Evolutionary conservation across 192 early-diverging fungal genomes (phyloP).

Genomic region (Coemansia sp.): DNA sequence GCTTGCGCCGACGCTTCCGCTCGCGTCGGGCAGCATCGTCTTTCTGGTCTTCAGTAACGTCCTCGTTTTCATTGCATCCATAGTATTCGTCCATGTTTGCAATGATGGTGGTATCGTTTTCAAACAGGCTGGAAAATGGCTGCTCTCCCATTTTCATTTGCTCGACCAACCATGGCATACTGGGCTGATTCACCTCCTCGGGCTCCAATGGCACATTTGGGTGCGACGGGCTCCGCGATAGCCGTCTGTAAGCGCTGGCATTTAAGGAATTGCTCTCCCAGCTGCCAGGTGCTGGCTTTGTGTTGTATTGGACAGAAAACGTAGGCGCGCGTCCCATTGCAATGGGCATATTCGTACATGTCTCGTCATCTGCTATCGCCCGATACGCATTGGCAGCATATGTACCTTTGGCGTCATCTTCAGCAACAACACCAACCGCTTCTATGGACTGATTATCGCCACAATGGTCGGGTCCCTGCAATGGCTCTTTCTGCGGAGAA

Average conservation of each 20-base stretch:
- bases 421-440: no score
- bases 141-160: constrained; percentile 49
- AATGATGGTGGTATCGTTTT: constrained; percentile 8
- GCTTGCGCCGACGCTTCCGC: constrained; percentile 32
- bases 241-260: not conserved
- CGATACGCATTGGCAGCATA: no score
- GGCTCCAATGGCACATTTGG: constrained; percentile 46
- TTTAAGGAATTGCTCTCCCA: constrained; percentile 9
- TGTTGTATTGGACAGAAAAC: constrained; percentile 28
- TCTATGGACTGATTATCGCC: no score
- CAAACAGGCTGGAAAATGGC: constrained; percentile 38
- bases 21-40: not conserved
- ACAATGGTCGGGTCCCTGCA: no score
- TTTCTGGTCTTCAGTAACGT: not conserved
- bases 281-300: constrained; percentile 33
- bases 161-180: constrained; percentile 41
- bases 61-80: not conserved
- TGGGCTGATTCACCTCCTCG: constrained; percentile 21
- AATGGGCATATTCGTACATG: not conserved
- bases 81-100: constrained; percentile 2
- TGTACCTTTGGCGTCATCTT: no score
- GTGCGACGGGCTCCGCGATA: not conserved
- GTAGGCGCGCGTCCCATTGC: constrained; percentile 10
- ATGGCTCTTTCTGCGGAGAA: no score
- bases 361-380: not conserved